Evolutionary conservation across 1,284 basidiomycete species (phyloP), one percentile per base, ranked within the genome.

Genomic region (Ceratobasidium papillatum): DNA sequence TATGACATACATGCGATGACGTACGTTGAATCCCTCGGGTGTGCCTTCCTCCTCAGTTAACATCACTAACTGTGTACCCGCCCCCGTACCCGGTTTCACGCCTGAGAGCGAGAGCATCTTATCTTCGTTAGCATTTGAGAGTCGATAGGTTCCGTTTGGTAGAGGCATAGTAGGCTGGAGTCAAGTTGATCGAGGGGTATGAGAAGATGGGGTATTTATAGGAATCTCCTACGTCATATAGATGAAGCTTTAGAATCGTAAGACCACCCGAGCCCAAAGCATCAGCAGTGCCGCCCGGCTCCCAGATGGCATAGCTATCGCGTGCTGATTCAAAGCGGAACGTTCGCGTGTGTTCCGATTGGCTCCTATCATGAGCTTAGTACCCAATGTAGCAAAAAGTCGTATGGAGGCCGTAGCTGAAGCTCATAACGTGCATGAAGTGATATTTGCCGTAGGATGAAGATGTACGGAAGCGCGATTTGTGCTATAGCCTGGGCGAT

Each of bases 1-100:
- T 14, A 3, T 7, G 7, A 52, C 56, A 62, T n/a, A 19, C 7
- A 7, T 12, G 17, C 3, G 9, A 56, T 56, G 65, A 69, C 65
- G 51, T 58, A 56, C 65, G 36, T 69, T 69, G 65, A 69, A 69
- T 25, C 65, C 65, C 22, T 54, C 65, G 34, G 49, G 12, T 2
- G 65, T 69, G 9, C 65, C 65, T 58, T 69, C 65, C 36, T 52
- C 51, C 34, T 69, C 65, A 36, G 65, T 69, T 30, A 69, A 52
- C 65, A 69, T 54, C n/a, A 69, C 65, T 38, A 69, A 38, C 27
- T 69, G 65, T 1, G 65, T 69, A 19, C 65, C 65, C 17, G 65
- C 65, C 4, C 65, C 65, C 36, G 65, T 69, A 11, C 65, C 65
- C 3, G 65, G 65, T 22, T 19, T 56, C 0, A 69, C 65, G 8